A percentile compares a stretch with the other conserved stretches of the same genome.
Evolutionary conservation across 108 stramenopile species (phyloP).

Genomic region (Nannochloropsis oceanica): DNA sequence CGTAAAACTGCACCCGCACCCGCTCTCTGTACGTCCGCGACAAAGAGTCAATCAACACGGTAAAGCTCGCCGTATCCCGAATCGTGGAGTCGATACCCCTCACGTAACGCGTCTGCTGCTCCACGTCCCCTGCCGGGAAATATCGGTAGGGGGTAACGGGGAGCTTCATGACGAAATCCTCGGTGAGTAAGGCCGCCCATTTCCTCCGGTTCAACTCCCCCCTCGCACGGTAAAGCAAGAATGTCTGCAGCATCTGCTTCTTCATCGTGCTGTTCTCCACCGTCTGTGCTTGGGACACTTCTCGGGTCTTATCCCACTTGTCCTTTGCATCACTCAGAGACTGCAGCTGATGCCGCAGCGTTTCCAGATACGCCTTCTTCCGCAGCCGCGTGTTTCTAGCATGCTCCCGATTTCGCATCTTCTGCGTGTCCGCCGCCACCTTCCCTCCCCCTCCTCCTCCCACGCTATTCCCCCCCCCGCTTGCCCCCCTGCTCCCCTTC

Average conservation of each 20-base stretch:
- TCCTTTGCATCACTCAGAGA: constrained; percentile 66
- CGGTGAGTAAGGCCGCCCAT: constrained; percentile 66
- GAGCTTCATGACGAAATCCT: constrained; percentile 36
- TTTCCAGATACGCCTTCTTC: constrained; percentile 87
- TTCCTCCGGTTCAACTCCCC: neutral
- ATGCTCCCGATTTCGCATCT: constrained; percentile 75
- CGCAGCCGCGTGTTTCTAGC: constrained; percentile 85
- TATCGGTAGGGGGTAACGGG: constrained; percentile 41
- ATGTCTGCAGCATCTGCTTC: constrained; percentile 40
- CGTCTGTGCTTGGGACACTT: constrained; percentile 49
- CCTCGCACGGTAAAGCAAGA: neutral
- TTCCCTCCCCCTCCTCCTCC: neutral
- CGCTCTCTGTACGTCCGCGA: neutral
- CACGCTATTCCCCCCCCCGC: neutral
- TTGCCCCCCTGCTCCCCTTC: neutral
- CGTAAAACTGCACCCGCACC: constrained; percentile 47
- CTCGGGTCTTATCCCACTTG: constrained; percentile 37
- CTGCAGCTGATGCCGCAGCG: constrained; percentile 72
- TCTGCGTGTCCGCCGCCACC: neutral
- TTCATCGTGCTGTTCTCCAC: constrained; percentile 47
- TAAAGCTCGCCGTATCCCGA: constrained; percentile 62
- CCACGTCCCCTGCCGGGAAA: constrained; percentile 64
- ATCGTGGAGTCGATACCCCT: constrained; percentile 78
- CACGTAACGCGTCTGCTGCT: constrained; percentile 54
- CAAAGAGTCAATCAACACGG: constrained; percentile 43